Base-by-base conservation (phyloP, 2,329 filamentous ascomycete species). In the Aspergillus ibericus region DNA sequence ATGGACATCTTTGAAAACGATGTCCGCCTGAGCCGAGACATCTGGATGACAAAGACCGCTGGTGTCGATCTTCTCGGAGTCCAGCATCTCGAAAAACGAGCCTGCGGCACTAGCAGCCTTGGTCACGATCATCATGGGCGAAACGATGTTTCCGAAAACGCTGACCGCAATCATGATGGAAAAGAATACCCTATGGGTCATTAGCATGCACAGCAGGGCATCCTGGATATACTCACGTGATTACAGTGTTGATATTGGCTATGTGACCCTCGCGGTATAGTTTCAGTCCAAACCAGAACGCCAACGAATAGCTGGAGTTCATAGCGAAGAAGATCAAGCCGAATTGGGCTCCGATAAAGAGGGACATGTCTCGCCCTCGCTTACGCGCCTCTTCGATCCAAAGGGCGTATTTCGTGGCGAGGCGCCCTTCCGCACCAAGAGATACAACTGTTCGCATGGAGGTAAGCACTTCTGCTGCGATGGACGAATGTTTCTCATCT, bases 1-100 rank as follows among this genome's bases (percentile, higher is more conserved):
- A n/a, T 81, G 83, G 10, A 93, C 83, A 42, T 85, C 79, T 10
- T 84, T 53, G 27, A 93, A 84, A 5, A 82, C 74, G 50, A 90
- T 87, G 53, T 88, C 82, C 16, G 77, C 75, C 5, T 72, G 75
- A 1, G 79, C 77, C 1, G 80, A 80, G 16, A 82, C 79, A n/a
- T 83, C 79, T 0, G 82, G 81, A 1, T 75, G 79, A 55, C 69
- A 79, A 5, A 84, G 68, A 5, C 75, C 77, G 22, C 75, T 78
- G 0, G 60, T 66, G 0, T 68, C 65, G 1, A 59, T 44, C 4
- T 47, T 58, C 7, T 69, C 61, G 1, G 68, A 58, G 44, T 75
- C 72, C 12, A 75, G 71, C 27, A 75, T 64, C 9, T 68, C 62
- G 32, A 76, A 72, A 27, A 76, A 75, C 8, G 68, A 59, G 6